Evolutionary conservation across 2,329 filamentous ascomycete genomes (phyloP).

Genomic region (Fusarium annulatum): DNA sequence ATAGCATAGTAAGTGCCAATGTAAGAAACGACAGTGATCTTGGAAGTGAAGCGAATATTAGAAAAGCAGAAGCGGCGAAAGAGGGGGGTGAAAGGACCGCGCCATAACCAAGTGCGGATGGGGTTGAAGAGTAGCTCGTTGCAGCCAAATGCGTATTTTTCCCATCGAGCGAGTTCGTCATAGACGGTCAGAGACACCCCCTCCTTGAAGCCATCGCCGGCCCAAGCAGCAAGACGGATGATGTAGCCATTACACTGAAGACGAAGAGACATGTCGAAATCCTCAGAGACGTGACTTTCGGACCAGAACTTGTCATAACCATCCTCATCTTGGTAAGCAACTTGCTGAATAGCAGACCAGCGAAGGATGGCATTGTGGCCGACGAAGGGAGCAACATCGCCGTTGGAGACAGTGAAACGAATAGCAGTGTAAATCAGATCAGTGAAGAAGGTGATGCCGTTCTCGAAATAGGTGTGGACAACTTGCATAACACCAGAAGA

Average conservation of each 20-base stretch:
- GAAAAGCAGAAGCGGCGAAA: constrained; percentile 80
- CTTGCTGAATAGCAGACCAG: constrained; percentile 80
- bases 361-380: constrained; percentile 83
- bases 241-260: constrained; percentile 79
- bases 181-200: constrained; percentile 87
- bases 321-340: constrained; percentile 75
- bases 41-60: constrained; percentile 79
- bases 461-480: constrained; percentile 77
- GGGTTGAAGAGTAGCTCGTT: constrained; percentile 86
- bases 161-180: constrained; percentile 86
- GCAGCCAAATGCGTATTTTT: constrained; percentile 88
- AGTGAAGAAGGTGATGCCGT: constrained; percentile 77
- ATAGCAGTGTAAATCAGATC: constrained; percentile 82
- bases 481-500: constrained; percentile 84
- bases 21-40: constrained; percentile 80
- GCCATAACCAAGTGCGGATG: constrained; percentile 76
- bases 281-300: constrained; percentile 81
- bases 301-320: constrained; percentile 86
- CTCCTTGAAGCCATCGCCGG: constrained; percentile 82
- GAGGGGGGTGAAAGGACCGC: constrained; percentile 81
- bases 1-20: constrained; percentile 86
- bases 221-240: constrained; percentile 78
- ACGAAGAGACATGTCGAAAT: constrained; percentile 84
- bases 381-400: constrained; percentile 82
- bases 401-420: constrained; percentile 80